Evolutionary conservation across 78 protist species (phyloP).

Genomic region (Cavenderia fasciculata): DNA sequence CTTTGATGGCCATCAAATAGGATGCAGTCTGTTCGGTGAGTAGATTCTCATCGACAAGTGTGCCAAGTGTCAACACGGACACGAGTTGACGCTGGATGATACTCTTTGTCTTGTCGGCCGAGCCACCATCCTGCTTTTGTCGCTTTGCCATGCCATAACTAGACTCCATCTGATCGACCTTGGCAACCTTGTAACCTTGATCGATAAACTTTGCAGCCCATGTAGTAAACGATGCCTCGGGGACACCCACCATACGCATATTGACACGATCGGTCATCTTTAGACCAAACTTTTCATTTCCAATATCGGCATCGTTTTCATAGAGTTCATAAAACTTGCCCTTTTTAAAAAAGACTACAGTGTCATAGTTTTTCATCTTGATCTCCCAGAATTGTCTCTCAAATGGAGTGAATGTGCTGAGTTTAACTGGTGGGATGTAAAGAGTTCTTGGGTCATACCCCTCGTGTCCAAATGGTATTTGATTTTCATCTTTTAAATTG

Average conservation of each 20-base stretch:
- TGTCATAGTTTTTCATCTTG: constrained; percentile 86
- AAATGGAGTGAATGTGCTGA: constrained; percentile 67
- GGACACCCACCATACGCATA: constrained; percentile 92
- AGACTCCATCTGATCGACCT: constrained; percentile 88
- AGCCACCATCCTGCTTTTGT: constrained; percentile 45
- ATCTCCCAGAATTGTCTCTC: constrained; percentile 96
- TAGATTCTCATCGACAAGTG: constrained; percentile 75
- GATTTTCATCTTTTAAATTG: constrained; percentile 65
- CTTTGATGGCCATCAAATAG: constrained; percentile 73
- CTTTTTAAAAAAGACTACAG: constrained; percentile 90
- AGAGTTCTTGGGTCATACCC: constrained; percentile 85
- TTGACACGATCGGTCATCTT: constrained; percentile 86
- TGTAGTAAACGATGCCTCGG: constrained; percentile 71
- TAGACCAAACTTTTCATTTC: constrained; percentile 82
- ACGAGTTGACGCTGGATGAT: constrained; percentile 80
- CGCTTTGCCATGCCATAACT: constrained; percentile 30
- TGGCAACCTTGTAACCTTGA: constrained; percentile 82
- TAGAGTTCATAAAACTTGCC: constrained; percentile 96
- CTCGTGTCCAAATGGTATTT: constrained; percentile 34
- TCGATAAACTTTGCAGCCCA: constrained; percentile 88
- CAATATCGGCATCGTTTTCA: constrained; percentile 95
- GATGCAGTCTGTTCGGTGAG: constrained; percentile 17
- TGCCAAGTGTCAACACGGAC: constrained; percentile 79
- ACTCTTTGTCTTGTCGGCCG: constrained; percentile 10
- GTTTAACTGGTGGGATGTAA: constrained; percentile 38